These are phyloP conservation scores for Gossypium mustelinum DNA, from an alignment of 345 rosid genomes.

Conservation along the genomic window DNA sequence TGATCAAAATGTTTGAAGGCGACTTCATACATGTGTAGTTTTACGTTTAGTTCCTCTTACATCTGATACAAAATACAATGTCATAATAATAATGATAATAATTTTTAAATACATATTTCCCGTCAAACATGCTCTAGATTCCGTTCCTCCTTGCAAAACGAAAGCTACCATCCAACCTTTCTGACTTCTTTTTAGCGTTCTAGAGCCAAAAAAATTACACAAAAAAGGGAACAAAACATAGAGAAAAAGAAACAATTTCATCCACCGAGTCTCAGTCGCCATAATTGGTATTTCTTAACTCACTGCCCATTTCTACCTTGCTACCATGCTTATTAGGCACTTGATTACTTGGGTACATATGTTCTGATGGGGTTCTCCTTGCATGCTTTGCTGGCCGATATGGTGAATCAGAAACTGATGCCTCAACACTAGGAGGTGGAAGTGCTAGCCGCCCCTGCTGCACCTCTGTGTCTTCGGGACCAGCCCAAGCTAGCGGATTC, in stretches of 20 bases:
- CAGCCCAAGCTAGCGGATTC: slow-evolving; percentile 41
- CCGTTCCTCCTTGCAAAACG: background rate
- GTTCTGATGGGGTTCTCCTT: slow-evolving; percentile 14
- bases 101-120: background rate
- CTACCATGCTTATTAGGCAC: background rate
- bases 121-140: background rate
- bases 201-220: background rate
- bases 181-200: background rate
- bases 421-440: slow-evolving; percentile 17
- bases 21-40: background rate
- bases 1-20: background rate
- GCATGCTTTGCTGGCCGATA: slow-evolving; percentile 29
- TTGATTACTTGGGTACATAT: background rate
- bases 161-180: background rate
- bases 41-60: background rate
- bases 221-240: background rate
- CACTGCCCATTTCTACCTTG: background rate
- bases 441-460: slow-evolving; percentile 33
- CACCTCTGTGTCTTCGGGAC: slow-evolving; percentile 32
- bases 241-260: background rate
- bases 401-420: slow-evolving; percentile 14
- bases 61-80: background rate
- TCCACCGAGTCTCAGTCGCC: background rate
- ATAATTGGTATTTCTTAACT: background rate
- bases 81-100: background rate